phyloP scores from a whole-genome alignment of 345 rosid genomes.

The Rhizophora apiculata region DNA sequence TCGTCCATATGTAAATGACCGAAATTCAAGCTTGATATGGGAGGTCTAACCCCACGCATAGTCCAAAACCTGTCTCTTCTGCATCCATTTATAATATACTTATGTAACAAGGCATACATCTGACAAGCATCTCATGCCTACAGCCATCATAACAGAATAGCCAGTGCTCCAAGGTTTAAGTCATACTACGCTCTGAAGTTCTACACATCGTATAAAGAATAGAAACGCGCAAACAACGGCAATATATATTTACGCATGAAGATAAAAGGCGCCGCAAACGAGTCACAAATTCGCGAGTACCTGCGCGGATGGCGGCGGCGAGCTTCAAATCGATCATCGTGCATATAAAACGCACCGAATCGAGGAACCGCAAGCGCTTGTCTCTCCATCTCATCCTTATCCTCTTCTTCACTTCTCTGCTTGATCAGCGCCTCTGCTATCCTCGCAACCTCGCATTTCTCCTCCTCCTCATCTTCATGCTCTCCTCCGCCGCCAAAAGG shows the following conservation, averaged over 20 bases:
- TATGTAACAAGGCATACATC: too few relatives aligned
- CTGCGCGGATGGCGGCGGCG: constrained; percentile 5
- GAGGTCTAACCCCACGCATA: too few relatives aligned
- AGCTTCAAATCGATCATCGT: constrained; percentile 25
- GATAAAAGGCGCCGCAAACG: background rate
- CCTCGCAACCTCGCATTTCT: background rate
- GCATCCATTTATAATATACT: too few relatives aligned
- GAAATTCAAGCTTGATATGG: too few relatives aligned
- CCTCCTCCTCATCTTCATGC: constrained; percentile 6
- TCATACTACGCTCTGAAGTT: background rate
- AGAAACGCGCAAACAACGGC: too few relatives aligned
- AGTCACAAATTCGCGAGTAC: background rate
- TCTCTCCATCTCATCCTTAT: constrained; percentile 6
- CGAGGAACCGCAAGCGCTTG: constrained; percentile 12
- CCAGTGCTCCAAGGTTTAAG: too few relatives aligned
- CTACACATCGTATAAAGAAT: background rate
- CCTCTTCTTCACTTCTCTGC: constrained; percentile 1
- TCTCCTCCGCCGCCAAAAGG: constrained; percentile 3
- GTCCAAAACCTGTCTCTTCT: too few relatives aligned
- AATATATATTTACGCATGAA: too few relatives aligned
- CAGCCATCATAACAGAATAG: too few relatives aligned
- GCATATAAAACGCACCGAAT: constrained; percentile 24
- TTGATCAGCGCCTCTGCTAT: background rate
- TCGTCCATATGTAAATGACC: too few relatives aligned
- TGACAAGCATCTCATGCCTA: too few relatives aligned